A percentile compares a stretch with the other conserved stretches of the same genome.
Evolutionary conservation across 176 grass and related monocot genomes (phyloP).

Genomic region (Carex parvula): DNA sequence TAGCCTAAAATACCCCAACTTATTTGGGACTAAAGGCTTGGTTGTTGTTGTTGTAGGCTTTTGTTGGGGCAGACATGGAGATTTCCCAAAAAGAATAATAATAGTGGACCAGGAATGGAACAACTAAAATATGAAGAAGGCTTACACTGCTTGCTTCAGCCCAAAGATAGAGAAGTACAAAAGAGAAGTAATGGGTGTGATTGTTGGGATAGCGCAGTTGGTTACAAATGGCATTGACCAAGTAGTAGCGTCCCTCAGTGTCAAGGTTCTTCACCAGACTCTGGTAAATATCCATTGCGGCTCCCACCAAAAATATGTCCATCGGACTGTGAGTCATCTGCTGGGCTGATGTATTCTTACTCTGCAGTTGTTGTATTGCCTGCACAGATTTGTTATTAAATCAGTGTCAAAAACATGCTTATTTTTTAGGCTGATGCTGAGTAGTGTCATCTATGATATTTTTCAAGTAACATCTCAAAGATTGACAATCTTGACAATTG

Average conservation of each 20-base stretch:
- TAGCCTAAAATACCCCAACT: too few relatives aligned
- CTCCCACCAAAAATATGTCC: constrained; percentile 79
- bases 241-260: constrained; percentile 75
- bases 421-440: background rate
- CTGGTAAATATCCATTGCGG: constrained; percentile 74
- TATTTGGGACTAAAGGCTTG: too few relatives aligned
- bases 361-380: constrained; percentile 87
- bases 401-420: background rate
- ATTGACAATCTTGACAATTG: background rate
- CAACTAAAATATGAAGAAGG: constrained; percentile 9
- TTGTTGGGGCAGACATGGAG: background rate
- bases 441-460: background rate
- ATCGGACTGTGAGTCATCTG: constrained; percentile 60
- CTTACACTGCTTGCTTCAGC: constrained; percentile 72
- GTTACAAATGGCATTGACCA: constrained; percentile 89
- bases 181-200: constrained; percentile 94
- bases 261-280: constrained; percentile 84
- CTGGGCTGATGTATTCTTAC: constrained; percentile 55
- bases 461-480: background rate
- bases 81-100: background rate
- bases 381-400: constrained; percentile 29
- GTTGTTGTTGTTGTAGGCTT: too few relatives aligned
- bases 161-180: constrained; percentile 90
- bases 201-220: constrained; percentile 91
- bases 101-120: background rate